These are phyloP conservation scores for Cladosporium sp. DNA, from an alignment of 2,329 filamentous ascomycete species.

Conservation along the genomic window DNA sequence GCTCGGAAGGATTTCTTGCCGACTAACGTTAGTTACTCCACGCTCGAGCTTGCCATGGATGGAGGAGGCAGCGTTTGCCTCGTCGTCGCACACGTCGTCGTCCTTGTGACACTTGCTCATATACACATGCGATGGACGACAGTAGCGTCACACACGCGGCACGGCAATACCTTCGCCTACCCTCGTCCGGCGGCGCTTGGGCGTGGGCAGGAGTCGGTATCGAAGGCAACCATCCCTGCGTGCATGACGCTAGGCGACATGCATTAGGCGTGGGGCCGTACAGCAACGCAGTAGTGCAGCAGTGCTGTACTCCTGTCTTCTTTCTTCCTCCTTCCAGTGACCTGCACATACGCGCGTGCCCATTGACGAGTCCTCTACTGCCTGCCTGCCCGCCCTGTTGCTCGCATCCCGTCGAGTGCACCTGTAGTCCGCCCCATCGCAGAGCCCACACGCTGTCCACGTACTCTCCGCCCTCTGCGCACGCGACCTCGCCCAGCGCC, in stretches of 20 bases:
- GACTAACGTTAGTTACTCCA: neutral
- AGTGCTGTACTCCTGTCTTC: neutral
- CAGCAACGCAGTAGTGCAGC: neutral
- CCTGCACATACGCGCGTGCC: conserved; percentile 5
- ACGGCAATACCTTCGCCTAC: conserved; percentile 5
- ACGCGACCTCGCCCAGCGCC: neutral
- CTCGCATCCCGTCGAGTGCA: neutral
- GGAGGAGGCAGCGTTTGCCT: neutral
- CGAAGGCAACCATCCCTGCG: conserved; percentile 19
- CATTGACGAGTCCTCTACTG: conserved; percentile 12
- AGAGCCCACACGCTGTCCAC: neutral
- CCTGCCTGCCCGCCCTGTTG: neutral
- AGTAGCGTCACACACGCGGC: conserved; percentile 4
- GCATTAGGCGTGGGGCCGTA: conserved; percentile 16
- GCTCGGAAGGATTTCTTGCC: neutral
- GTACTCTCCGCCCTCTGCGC: conserved; percentile 4
- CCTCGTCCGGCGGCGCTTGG: neutral
- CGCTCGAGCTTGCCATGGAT: neutral
- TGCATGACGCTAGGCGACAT: conserved; percentile 15
- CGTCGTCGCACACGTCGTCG: conserved; percentile 1
- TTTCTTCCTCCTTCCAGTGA: conserved; percentile 7
- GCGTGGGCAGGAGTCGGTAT: conserved; percentile 6
- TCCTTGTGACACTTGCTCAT: neutral
- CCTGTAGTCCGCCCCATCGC: conserved; percentile 9
- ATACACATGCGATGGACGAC: neutral